Evolutionary conservation across 2,329 filamentous ascomycete genomes (phyloP).

Genomic region (Xylaria sp.): DNA sequence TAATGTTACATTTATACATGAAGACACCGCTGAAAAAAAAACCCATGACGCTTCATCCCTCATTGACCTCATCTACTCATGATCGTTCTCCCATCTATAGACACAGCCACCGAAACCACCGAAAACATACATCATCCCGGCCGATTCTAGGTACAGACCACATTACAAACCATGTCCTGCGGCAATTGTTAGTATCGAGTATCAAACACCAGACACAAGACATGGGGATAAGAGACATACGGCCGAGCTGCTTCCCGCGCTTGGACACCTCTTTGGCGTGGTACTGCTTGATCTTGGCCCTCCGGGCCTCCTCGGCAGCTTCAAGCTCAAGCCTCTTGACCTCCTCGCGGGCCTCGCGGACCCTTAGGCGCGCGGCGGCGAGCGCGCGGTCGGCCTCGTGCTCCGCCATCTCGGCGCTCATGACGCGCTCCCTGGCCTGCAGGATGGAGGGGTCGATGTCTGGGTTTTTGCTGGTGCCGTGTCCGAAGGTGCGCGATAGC

Average conservation of each 20-base stretch:
- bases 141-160: not conserved
- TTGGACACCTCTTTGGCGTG: slow-evolving; percentile 73
- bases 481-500: slow-evolving; percentile 56
- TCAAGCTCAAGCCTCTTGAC: slow-evolving; percentile 72
- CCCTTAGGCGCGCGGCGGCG: slow-evolving; percentile 65
- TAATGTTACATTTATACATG: slow-evolving; percentile 2
- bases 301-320: slow-evolving; percentile 70
- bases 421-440: slow-evolving; percentile 69
- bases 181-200: slow-evolving; percentile 11
- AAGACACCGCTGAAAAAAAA: not conserved
- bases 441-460: slow-evolving; percentile 71
- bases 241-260: slow-evolving; percentile 74
- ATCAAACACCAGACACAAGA: not conserved
- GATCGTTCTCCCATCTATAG: not conserved
- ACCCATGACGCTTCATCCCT: slow-evolving; percentile 13
- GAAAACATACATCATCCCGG: not conserved
- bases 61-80: not conserved
- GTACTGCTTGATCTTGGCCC: slow-evolving; percentile 74
- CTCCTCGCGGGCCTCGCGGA: slow-evolving; percentile 71
- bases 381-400: slow-evolving; percentile 72
- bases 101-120: not conserved
- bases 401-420: slow-evolving; percentile 71
- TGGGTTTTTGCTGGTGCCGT: slow-evolving; percentile 56
- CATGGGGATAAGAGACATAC: slow-evolving; percentile 64
- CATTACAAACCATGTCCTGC: slow-evolving; percentile 33